Conservation (phyloP, 2,329 filamentous ascomycete species). For the Ophiostoma triangulosporum region DNA sequence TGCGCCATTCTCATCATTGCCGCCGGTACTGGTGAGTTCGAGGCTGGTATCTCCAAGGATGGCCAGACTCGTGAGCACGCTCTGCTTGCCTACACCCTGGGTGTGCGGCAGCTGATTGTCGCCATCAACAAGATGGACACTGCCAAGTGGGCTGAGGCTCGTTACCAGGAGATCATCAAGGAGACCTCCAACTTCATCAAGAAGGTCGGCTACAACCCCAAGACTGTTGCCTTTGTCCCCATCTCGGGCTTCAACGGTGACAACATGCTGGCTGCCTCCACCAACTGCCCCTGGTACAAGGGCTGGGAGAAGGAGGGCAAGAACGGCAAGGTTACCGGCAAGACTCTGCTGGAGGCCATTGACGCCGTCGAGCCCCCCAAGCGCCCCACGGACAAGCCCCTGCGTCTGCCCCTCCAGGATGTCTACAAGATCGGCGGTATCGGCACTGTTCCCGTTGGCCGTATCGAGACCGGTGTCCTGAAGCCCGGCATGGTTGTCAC, state of each 20-base stretch:
- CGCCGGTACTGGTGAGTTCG: slow-evolving; percentile 99
- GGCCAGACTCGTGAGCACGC: slow-evolving; percentile 99
- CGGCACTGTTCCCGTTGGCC: slow-evolving; percentile 98
- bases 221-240: slow-evolving; percentile 94
- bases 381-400: slow-evolving; percentile 97
- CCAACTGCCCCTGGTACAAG: slow-evolving; percentile 99
- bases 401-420: slow-evolving; percentile 99
- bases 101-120: slow-evolving; percentile 99
- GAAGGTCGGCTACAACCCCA: slow-evolving; percentile 99
- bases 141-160: slow-evolving; percentile 91
- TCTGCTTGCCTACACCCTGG: slow-evolving; percentile 98
- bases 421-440: slow-evolving; percentile 99
- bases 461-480: slow-evolving; percentile 99
- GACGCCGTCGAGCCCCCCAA: slow-evolving; percentile 85
- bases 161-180: slow-evolving; percentile 99
- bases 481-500: slow-evolving; percentile 89
- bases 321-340: slow-evolving; percentile 71
- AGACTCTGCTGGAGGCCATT: slow-evolving; percentile 98
- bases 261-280: slow-evolving; percentile 89
- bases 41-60: slow-evolving; percentile 99
- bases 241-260: slow-evolving; percentile 99
- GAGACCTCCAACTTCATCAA: slow-evolving; percentile 99
- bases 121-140: slow-evolving; percentile 99
- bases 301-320: slow-evolving; percentile 99
- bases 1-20: slow-evolving; percentile 99